These are phyloP conservation scores for Alnus glutinosa DNA, from an alignment of 306 rosid species.

Conservation along the genomic window DNA sequence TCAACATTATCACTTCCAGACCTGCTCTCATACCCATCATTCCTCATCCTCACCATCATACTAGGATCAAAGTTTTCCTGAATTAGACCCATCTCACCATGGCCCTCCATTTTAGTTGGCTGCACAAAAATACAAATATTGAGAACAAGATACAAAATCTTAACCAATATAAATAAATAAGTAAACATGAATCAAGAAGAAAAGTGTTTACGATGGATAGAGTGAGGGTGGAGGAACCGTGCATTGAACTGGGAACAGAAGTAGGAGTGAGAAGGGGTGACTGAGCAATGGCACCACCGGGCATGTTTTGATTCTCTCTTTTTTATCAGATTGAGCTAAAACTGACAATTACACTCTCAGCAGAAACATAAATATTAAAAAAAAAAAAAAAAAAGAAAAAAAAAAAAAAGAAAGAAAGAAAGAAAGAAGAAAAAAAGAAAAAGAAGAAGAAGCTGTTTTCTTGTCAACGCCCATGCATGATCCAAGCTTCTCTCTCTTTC, in stretches of 20 bases:
- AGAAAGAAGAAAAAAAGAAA: not conserved
- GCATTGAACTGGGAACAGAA: slow-evolving; percentile 34
- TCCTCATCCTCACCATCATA: slow-evolving; percentile 58
- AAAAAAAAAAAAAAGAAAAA: too few species aligned
- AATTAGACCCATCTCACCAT: slow-evolving; percentile 45
- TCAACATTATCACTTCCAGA: slow-evolving; percentile 83
- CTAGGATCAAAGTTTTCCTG: slow-evolving; percentile 62
- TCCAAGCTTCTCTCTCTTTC: slow-evolving; percentile 20
- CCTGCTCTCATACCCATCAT: slow-evolving; percentile 78
- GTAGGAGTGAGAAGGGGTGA: too few species aligned
- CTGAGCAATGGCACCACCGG: slow-evolving; percentile 35
- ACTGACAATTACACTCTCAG: too few species aligned
- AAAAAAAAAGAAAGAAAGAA: not conserved
- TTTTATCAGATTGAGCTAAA: too few species aligned
- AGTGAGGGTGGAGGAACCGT: slow-evolving; percentile 36
- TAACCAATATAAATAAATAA: not conserved
- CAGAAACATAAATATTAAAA: too few species aligned
- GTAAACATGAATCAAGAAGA: slow-evolving; percentile 5
- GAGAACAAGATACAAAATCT: slow-evolving; percentile 14
- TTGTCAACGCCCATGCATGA: slow-evolving; percentile 75
- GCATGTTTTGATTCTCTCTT: not conserved
- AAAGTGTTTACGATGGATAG: slow-evolving; percentile 34
- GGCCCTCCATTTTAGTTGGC: slow-evolving; percentile 70
- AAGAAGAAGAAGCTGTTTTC: slow-evolving; percentile 36
- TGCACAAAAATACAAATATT: slow-evolving; percentile 27